Evolutionary conservation across 1,284 basidiomycete genomes (phyloP), one percentile per base, ranked within the genome.

Genomic region (Fomitopsis schrenkii): DNA sequence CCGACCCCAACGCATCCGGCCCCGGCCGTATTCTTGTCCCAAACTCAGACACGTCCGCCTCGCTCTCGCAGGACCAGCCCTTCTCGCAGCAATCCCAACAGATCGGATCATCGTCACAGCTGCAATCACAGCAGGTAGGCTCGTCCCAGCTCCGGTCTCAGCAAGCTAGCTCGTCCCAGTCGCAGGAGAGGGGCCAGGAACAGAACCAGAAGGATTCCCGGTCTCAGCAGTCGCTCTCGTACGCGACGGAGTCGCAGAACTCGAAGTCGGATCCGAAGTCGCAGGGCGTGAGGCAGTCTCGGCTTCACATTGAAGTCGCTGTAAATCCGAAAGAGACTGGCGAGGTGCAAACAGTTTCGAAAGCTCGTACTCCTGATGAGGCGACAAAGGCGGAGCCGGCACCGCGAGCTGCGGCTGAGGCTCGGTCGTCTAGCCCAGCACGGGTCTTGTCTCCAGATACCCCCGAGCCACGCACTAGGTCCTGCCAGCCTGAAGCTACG

Each of bases 21-120:
- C 74, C 77, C 10, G 76, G 74, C 15, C 71, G 71, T 9, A 72
- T 84, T 22, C 69, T 85, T 19, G 83, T 76, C 2, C 81, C 83
- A 5, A 80, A 83, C 67, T 84, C 83, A 19, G 83, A 85, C 65
- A 79, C 77, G 0, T 82, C 72, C 17, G 74, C 71, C 3, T 68
- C 67, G 2, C 63, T 63, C 2, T 65, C 64, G 14, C 66, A 67
- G 44, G 40, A 55, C 17, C 63, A 59, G 41, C 17, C 42, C 6
- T 64, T 60, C 15, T 65, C 63, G 30, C 67, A 68, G 52, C 45
- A 53, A 19, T 55, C 58, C 19, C 58, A 36, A 3, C 42, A 35
- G 19, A 5, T 30, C 15, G 12, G 5, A 22, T 22, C 22, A 22
- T 22, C 22, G 8, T 62, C 60, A n/a, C 30, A 33, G 30, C 44